A percentile compares a stretch with the other conserved stretches of the same genome.
Evolutionary conservation across 2,329 filamentous ascomycete genomes (phyloP).

Genomic region (Claviceps sp.): DNA sequence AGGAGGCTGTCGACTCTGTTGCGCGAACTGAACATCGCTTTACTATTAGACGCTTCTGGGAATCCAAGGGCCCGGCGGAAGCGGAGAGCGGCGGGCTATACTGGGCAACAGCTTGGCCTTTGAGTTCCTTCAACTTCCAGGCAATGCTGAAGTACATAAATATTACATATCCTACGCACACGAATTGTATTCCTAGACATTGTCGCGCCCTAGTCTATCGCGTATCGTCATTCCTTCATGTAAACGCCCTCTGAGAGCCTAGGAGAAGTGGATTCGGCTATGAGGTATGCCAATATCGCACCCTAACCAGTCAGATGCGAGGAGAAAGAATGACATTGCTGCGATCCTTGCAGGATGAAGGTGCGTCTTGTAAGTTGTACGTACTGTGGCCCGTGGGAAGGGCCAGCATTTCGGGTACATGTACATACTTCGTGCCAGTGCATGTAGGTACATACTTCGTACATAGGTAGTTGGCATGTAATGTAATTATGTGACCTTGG

Average conservation of each 20-base stretch:
- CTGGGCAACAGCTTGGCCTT: not conserved
- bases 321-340: not conserved
- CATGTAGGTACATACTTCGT: too few species aligned
- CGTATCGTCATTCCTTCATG: conserved; percentile 1
- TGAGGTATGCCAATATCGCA: not conserved
- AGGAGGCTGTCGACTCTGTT: not conserved
- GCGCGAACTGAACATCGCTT: not conserved
- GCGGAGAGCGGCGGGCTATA: not conserved
- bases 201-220: not conserved
- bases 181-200: not conserved
- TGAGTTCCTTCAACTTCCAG: not conserved
- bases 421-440: too few species aligned
- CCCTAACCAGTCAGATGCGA: conserved; percentile 5
- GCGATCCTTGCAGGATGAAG: conserved; percentile 1
- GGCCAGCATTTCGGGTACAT: too few species aligned
- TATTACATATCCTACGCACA: not conserved
- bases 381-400: too few species aligned
- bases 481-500: not conserved
- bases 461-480: not conserved
- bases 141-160: not conserved
- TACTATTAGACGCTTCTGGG: not conserved
- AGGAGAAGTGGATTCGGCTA: not conserved
- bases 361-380: not conserved
- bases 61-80: not conserved
- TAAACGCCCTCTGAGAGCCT: not conserved